These are phyloP conservation scores for Cotoneaster glaucophyllus DNA, from an alignment of 306 rosid genomes.

Conservation along the genomic window DNA sequence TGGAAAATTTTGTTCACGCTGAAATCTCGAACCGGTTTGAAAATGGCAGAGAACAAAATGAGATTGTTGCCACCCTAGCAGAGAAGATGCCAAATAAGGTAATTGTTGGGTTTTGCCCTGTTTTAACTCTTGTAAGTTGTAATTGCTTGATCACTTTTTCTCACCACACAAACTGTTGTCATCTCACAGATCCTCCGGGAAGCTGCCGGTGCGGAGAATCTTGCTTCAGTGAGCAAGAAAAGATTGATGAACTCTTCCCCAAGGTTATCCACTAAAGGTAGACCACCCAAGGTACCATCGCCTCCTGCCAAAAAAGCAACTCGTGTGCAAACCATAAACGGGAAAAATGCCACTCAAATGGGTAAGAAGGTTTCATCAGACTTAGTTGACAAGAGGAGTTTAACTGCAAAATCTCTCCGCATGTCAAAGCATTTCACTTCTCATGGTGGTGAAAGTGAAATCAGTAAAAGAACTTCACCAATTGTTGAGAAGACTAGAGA, in stretches of 20 bases:
- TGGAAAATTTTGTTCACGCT: constrained; percentile 9
- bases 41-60: constrained; percentile 25
- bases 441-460: constrained; percentile 26
- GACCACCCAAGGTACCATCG: constrained; percentile 17
- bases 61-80: constrained; percentile 18
- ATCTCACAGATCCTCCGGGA: constrained; percentile 38
- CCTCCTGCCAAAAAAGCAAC: constrained; percentile 29
- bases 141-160: background rate
- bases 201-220: constrained; percentile 18
- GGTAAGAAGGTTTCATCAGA: constrained; percentile 33
- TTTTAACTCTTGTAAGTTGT: background rate
- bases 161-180: background rate
- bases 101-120: constrained; percentile 15
- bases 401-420: constrained; percentile 33
- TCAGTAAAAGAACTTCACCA: constrained; percentile 31
- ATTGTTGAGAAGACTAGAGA: constrained; percentile 29
- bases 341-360: constrained; percentile 23
- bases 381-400: constrained; percentile 28
- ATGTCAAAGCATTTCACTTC: constrained; percentile 48
- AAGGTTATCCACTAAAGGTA: constrained; percentile 23
- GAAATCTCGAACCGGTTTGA: constrained; percentile 24
- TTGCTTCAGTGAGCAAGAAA: constrained; percentile 32
- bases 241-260: constrained; percentile 31
- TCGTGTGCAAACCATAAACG: constrained; percentile 6
- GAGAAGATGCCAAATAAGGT: constrained; percentile 30